phyloP scores from a whole-genome alignment of 257 asterid species.

The Sherardia arvensis region DNA sequence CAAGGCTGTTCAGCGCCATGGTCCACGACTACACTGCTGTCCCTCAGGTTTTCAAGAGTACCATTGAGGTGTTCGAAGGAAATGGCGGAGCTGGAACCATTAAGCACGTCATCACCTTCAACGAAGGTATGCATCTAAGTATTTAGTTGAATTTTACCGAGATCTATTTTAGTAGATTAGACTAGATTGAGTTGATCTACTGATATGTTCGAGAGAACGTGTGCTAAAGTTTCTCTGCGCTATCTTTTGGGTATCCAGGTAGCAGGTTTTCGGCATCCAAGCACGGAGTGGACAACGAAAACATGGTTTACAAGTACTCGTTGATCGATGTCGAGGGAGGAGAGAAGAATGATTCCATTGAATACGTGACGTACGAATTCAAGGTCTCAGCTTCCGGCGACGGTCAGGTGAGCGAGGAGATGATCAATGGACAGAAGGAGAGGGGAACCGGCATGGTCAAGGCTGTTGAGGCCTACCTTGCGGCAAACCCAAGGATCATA shows the following conservation, averaged over 20 bases:
- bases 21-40: conserved; percentile 32
- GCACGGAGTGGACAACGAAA: conserved; percentile 36
- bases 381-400: conserved; percentile 28
- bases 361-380: conserved; percentile 27
- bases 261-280: conserved; percentile 35
- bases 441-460: conserved; percentile 12
- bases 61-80: conserved; percentile 35
- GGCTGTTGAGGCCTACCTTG: conserved; percentile 25
- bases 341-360: conserved; percentile 32
- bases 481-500: conserved; percentile 21
- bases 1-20: conserved; percentile 36
- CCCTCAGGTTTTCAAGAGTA: conserved; percentile 40
- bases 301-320: conserved; percentile 25
- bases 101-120: conserved; percentile 31
- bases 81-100: conserved; percentile 46
- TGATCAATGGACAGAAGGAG: conserved; percentile 20
- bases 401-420: conserved; percentile 27
- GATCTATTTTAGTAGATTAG: too few relatives aligned
- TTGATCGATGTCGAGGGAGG: conserved; percentile 27
- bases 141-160: too few relatives aligned
- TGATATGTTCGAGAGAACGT: too few relatives aligned
- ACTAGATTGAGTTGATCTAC: too few relatives aligned
- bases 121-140: conserved; percentile 37
- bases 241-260: conserved; percentile 19
- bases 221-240: too few relatives aligned